These are phyloP conservation scores for Heterococcus sp. DNA, from an alignment of 108 stramenopile genomes.

Conservation along the genomic window DNA sequence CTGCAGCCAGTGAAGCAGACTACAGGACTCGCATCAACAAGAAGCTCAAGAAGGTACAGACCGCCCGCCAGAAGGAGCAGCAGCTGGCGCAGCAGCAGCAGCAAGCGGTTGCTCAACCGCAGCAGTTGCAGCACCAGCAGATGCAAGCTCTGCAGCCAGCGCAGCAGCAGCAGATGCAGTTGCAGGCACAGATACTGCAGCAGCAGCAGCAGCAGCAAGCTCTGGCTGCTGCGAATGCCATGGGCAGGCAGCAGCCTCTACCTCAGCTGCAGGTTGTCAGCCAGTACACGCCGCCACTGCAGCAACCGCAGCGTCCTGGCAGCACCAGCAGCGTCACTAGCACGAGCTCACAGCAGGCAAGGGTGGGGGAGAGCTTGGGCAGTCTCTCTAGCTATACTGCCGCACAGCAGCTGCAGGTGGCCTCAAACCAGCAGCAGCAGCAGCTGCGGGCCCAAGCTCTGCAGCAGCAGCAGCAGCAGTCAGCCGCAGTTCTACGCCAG, in stretches of 20 bases:
- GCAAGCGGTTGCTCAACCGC: neutral
- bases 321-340: neutral
- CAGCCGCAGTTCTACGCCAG: neutral
- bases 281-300: neutral
- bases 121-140: neutral
- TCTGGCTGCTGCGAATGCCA: neutral
- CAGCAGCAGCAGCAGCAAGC: neutral
- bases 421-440: neutral
- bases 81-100: neutral
- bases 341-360: too few species aligned
- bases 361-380: too few species aligned
- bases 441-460: too few species aligned
- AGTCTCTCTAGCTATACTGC: too few species aligned
- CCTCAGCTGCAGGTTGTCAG: neutral
- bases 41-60: slow-evolving; percentile 38
- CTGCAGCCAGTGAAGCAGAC: slow-evolving; percentile 22
- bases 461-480: neutral
- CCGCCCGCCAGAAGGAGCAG: neutral
- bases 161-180: neutral
- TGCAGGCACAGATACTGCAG: neutral
- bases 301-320: neutral
- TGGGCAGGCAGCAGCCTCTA: neutral
- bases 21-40: slow-evolving; percentile 17
- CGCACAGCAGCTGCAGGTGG: neutral
- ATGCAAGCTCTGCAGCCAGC: neutral